phyloP scores from a whole-genome alignment of 257 asterid species.

The Solanum habrochaites region DNA sequence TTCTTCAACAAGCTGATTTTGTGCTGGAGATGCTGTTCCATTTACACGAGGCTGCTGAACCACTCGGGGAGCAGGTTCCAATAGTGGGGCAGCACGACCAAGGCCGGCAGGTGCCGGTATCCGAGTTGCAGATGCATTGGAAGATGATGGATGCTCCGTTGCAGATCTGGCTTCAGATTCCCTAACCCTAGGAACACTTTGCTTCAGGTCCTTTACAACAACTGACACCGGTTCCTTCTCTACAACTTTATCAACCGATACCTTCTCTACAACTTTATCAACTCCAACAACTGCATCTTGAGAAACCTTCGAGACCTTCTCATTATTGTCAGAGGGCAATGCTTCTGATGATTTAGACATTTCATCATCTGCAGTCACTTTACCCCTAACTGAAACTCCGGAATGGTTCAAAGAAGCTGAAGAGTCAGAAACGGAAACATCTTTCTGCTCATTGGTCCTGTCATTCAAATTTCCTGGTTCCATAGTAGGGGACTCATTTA shows the following conservation, averaged over 20 bases:
- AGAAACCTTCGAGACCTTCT: constrained; percentile 17
- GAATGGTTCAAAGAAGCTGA: not conserved
- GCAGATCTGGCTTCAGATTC: constrained; percentile 23
- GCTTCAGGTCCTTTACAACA: constrained; percentile 16
- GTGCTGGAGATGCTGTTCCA: constrained; percentile 52
- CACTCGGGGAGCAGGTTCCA: constrained; percentile 64
- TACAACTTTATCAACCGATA: constrained; percentile 7
- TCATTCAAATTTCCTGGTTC: not conserved
- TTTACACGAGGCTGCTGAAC: constrained; percentile 76
- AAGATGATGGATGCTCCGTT: constrained; percentile 22
- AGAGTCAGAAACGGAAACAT: not conserved
- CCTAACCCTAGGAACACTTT: constrained; percentile 5
- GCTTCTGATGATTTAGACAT: not conserved
- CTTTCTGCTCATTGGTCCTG: not conserved
- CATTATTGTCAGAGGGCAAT: constrained; percentile 4
- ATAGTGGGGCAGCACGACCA: constrained; percentile 73
- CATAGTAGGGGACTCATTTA: not conserved
- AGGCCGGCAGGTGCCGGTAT: constrained; percentile 61
- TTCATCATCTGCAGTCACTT: constrained; percentile 9
- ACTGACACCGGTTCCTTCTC: constrained; percentile 20
- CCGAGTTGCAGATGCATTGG: constrained; percentile 21
- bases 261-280: constrained; percentile 8
- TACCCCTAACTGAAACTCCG: constrained; percentile 10
- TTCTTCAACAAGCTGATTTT: constrained; percentile 66
- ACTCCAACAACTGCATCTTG: constrained; percentile 16